Conservation (phyloP, 768 basidiomycete species). For the Coprinopsis marcescibilis region DNA sequence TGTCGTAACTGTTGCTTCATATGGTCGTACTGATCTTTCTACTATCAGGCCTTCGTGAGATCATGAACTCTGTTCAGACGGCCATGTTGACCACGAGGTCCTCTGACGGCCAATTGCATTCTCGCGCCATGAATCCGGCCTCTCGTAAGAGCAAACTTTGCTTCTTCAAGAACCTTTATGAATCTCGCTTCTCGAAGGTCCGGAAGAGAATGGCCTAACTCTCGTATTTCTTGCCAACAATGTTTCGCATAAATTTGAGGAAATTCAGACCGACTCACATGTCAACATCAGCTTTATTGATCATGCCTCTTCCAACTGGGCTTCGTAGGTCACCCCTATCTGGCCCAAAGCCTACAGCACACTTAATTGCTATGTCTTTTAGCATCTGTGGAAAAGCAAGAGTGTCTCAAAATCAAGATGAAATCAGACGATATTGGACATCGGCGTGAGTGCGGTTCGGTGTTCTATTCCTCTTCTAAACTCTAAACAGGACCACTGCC, state of each 20-base stretch:
- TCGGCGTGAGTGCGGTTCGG: conserved; percentile 32
- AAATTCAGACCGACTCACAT: conserved; percentile 67
- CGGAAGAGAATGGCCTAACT: conserved; percentile 46
- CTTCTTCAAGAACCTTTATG: too few species aligned
- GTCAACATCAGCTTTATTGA: conserved; percentile 82
- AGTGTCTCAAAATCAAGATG: conserved; percentile 53
- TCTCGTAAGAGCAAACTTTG: conserved; percentile 38
- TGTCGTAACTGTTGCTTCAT: not conserved
- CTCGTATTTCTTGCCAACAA: conserved; percentile 74
- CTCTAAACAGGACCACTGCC: conserved; percentile 44
- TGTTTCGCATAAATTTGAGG: conserved; percentile 65
- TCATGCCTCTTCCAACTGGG: conserved; percentile 68
- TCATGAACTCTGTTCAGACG: conserved; percentile 56
- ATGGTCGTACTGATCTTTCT: not conserved
- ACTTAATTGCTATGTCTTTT: not conserved
- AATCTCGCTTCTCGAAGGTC: too few species aligned
- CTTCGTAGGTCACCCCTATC: conserved; percentile 33
- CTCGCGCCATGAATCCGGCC: conserved; percentile 76
- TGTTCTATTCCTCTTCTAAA: not conserved
- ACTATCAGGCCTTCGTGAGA: conserved; percentile 53
- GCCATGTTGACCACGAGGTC: conserved; percentile 79
- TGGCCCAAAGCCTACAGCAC: not conserved
- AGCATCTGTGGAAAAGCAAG: conserved; percentile 71
- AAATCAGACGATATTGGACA: conserved; percentile 66
- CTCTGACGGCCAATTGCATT: conserved; percentile 62